A percentile compares a stretch with the other conserved stretches of the same genome.
These are phyloP conservation scores for Fusarium oxysporum DNA, from an alignment of 2,329 filamentous ascomycete genomes.

Conservation along the genomic window DNA sequence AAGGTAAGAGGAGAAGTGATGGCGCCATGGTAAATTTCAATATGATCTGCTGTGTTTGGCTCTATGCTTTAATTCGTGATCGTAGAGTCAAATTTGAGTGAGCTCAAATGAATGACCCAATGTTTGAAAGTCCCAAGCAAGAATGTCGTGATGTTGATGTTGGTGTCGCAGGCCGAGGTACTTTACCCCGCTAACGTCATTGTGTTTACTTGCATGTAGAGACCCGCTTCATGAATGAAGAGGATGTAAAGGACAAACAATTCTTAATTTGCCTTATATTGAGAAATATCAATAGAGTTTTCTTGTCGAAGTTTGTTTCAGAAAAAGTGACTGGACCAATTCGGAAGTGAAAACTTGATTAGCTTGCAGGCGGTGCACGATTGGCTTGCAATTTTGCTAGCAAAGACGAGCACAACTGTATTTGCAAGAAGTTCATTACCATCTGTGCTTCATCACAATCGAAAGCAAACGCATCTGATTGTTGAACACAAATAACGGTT, in stretches of 20 bases:
- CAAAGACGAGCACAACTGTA: neutral
- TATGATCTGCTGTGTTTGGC: fast-evolving
- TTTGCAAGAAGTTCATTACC: neutral
- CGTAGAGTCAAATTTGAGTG: fast-evolving
- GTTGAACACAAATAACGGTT: too few species aligned
- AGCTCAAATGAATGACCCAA: fast-evolving
- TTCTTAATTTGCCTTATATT: fast-evolving
- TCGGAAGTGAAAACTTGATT: fast-evolving
- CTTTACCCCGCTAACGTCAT: constrained; percentile 6
- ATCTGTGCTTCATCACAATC: too few species aligned
- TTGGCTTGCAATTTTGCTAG: too few species aligned
- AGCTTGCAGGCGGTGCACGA: neutral
- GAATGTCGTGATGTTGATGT: neutral
- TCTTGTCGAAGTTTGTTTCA: too few species aligned
- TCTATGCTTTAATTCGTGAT: fast-evolving
- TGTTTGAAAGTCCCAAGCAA: neutral
- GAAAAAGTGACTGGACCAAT: fast-evolving
- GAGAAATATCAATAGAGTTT: neutral
- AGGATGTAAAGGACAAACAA: neutral
- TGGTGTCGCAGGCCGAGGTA: neutral
- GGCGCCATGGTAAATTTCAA: constrained; percentile 10
- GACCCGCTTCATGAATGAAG: neutral
- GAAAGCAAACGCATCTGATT: too few species aligned
- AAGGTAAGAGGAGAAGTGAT: constrained; percentile 70
- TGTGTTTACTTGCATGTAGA: neutral